Conservation (phyloP, 495 filamentous ascomycete genomes). For the Aspergillus sparsus region DNA sequence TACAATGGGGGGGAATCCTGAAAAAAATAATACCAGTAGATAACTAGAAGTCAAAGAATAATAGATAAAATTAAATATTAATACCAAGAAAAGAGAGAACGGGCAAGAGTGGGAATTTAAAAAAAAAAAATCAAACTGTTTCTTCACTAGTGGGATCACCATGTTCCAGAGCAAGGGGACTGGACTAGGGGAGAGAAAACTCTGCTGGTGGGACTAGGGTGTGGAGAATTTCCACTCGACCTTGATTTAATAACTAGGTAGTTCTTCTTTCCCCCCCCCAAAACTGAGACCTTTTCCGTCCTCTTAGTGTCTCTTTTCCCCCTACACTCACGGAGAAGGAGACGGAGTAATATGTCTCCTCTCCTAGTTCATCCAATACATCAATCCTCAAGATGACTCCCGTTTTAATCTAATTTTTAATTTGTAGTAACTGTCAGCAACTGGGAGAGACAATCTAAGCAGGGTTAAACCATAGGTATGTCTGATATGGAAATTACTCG, state of each 20-base stretch:
- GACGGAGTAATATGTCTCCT: background rate
- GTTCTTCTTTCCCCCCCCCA: background rate
- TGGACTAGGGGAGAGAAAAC: constrained; percentile 18
- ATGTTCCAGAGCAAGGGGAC: constrained; percentile 21
- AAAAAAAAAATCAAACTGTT: constrained; percentile 5
- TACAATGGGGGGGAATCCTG: constrained; percentile 4
- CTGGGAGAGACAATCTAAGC: background rate
- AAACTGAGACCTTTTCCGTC: background rate
- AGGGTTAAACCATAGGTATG: background rate
- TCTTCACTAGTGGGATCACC: constrained; percentile 11
- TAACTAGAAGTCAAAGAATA: constrained; percentile 3
- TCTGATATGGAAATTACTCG: background rate
- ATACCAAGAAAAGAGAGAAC: constrained; percentile 8
- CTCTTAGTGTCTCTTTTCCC: background rate
- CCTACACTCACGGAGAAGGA: background rate
- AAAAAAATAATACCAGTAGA: constrained; percentile 7
- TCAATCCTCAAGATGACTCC: background rate
- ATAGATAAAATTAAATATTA: constrained; percentile 3
- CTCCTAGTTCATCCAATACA: too few relatives aligned
- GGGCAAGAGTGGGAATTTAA: background rate
- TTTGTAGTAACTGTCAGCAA: background rate
- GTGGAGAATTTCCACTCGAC: constrained; percentile 10
- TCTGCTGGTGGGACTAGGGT: constrained; percentile 22
- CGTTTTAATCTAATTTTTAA: background rate
- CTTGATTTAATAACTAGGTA: background rate